Base-by-base conservation (phyloP, 176 grass and related monocot species). In the Oryza nivara region DNA sequence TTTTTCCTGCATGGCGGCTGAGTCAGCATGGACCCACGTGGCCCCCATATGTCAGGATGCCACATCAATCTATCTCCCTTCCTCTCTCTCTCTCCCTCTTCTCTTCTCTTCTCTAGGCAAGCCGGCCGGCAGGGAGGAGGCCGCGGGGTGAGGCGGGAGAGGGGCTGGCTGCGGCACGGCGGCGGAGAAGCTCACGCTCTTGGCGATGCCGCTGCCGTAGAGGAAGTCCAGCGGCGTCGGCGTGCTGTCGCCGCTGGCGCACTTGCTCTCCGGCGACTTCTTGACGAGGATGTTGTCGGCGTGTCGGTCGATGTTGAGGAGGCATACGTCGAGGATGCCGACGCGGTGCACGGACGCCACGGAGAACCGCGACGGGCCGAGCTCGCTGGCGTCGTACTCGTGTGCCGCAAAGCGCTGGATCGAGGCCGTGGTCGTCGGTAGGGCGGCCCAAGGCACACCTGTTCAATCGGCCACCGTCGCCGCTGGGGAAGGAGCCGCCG, bases 261-360 rank as follows among this genome's bases (percentile, higher is more conserved):
- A 7, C 20, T 30, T 22, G 26, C 11, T 14, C 25, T 32, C 12
- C 6, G 11, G 35, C 10, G 11, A 71, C 19, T 89, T 93, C 85
- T 93, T 98, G 74, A 95, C 89, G n/a, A 98, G 86, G 69, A 98
- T 98, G 89, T 98, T 98, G 41, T 93, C 96, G 3, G 96, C 93
- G 36, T 98, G 96, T 64, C 96, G 91, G 70, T 98, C 96, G n/a
- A 98, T 90, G 77, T 98, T 98, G 65, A 95, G 91, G 82, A 98
- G 87, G 82, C 96, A 84, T 68, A 95, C 84, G 85, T 98, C 93
- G 66, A 98, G 88, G 86, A 98, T 98, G 49, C 93, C 96, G 61
- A 98, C 83, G 8, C 91, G 89, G 86, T 98, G 96, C 56, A 95
- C 96, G 23, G 92, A 90, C 14, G 86, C 22, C 38, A 88, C 85